Conservation (phyloP, 306 rosid genomes). For the Inga leiocalycina region DNA sequence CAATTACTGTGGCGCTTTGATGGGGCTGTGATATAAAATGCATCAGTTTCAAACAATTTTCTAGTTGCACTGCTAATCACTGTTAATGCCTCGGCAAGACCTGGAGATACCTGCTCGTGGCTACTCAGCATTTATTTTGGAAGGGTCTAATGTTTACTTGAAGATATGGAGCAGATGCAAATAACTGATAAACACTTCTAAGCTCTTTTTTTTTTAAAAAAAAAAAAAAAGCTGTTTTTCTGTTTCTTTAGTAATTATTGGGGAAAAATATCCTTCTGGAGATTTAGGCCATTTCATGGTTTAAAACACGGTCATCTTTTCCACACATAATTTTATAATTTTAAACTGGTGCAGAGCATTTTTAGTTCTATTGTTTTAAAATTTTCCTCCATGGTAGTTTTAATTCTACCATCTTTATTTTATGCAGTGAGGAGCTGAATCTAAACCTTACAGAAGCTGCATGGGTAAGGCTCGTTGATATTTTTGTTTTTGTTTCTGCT, state of each 20-base stretch:
- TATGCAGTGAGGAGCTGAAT: conserved; percentile 89
- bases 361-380: conserved; percentile 23
- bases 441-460: conserved; percentile 94
- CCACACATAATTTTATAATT: not conserved
- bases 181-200: not conserved
- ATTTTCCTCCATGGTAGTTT: conserved; percentile 22
- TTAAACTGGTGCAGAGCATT: conserved; percentile 18
- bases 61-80: conserved; percentile 6
- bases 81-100: conserved; percentile 2
- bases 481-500: conserved; percentile 15
- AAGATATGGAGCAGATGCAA: not conserved
- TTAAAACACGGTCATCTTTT: not conserved
- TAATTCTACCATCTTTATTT: conserved; percentile 35
- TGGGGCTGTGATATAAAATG: conserved; percentile 5
- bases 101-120: not conserved
- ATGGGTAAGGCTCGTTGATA: conserved; percentile 63
- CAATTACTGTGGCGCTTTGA: conserved; percentile 7
- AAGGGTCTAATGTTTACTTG: not conserved
- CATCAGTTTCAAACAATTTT: conserved; percentile 24
- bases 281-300: conserved; percentile 1
- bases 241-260: conserved; percentile 15
- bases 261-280: not conserved
- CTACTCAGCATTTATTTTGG: not conserved
- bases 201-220: not conserved
- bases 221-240: not conserved